Evolutionary conservation across 2,329 filamentous ascomycete genomes (phyloP).

Genomic region (Botrytis byssoidea): DNA sequence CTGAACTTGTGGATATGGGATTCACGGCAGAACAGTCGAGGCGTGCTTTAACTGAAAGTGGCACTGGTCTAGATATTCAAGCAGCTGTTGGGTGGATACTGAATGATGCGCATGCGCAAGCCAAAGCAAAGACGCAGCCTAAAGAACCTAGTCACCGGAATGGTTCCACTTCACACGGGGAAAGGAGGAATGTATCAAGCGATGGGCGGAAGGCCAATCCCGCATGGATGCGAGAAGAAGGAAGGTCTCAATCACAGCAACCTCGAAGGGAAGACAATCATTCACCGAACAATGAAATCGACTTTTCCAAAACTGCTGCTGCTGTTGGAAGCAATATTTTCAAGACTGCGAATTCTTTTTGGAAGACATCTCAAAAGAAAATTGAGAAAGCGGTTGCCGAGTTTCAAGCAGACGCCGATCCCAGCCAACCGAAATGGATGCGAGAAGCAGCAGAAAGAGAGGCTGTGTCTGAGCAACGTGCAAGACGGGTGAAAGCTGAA

Average conservation of each 20-base stretch:
- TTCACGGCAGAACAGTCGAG: slow-evolving; percentile 84
- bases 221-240: slow-evolving; percentile 62
- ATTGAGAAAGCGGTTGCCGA: slow-evolving; percentile 90
- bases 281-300: slow-evolving; percentile 61
- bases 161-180: slow-evolving; percentile 32
- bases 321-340: slow-evolving; percentile 80
- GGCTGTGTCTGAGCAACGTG: slow-evolving; percentile 38
- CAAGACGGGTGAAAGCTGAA: slow-evolving; percentile 27
- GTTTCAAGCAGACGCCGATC: slow-evolving; percentile 70
- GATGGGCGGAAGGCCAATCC: slow-evolving; percentile 46
- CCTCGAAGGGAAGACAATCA: slow-evolving; percentile 52
- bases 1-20: slow-evolving; percentile 91
- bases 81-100: slow-evolving; percentile 84
- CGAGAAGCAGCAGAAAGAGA: slow-evolving; percentile 47
- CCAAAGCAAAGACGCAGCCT: slow-evolving; percentile 67
- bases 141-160: slow-evolving; percentile 38
- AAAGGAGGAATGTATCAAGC: slow-evolving; percentile 32
- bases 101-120: slow-evolving; percentile 76
- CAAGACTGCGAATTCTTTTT: slow-evolving; percentile 91
- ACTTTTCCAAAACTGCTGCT: slow-evolving; percentile 77
- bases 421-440: slow-evolving; percentile 94
- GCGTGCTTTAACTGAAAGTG: slow-evolving; percentile 75
- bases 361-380: slow-evolving; percentile 93
- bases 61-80: slow-evolving; percentile 77
- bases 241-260: slow-evolving; percentile 45